Conservation (phyloP, 2,329 filamentous ascomycete genomes). For the Stachybotrys echinatus region DNA sequence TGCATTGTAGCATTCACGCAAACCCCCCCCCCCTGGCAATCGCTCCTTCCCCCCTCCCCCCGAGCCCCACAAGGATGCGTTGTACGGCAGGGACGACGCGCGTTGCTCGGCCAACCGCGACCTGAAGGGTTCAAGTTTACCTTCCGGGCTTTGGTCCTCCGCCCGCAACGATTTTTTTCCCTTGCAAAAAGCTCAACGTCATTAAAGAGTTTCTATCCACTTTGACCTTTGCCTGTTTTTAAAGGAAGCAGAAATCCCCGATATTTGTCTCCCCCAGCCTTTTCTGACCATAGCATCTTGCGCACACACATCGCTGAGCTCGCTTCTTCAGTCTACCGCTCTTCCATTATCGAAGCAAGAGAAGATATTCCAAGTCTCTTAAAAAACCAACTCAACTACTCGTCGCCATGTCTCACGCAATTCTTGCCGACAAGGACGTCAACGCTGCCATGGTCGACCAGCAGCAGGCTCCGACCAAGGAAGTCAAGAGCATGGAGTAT, state of each 20-base stretch:
- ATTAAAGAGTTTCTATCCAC: not conserved
- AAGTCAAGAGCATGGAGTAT: constrained; percentile 67
- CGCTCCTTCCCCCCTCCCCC: not conserved
- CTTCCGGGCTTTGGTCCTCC: too few species aligned
- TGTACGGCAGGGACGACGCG: not conserved
- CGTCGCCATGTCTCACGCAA: constrained; percentile 53
- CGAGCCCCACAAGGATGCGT: too few species aligned
- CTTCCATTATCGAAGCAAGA: not conserved
- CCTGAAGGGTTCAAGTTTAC: not conserved
- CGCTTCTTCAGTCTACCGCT: not conserved
- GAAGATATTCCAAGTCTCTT: too few species aligned
- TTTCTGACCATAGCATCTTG: not conserved
- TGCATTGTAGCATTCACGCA: not conserved
- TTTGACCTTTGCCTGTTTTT: not conserved
- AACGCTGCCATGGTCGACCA: constrained; percentile 46
- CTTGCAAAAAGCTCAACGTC: not conserved
- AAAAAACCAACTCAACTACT: too few species aligned
- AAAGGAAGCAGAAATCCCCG: not conserved
- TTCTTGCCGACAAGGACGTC: constrained; percentile 62
- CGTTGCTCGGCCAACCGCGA: not conserved
- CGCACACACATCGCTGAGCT: not conserved
- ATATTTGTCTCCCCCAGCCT: not conserved
- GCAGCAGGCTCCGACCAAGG: constrained; percentile 28
- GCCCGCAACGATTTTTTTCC: not conserved
- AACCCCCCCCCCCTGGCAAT: not conserved